These are phyloP conservation scores for Calonectria pseudoturangicola DNA, from an alignment of 2,329 filamentous ascomycete species.

Conservation along the genomic window DNA sequence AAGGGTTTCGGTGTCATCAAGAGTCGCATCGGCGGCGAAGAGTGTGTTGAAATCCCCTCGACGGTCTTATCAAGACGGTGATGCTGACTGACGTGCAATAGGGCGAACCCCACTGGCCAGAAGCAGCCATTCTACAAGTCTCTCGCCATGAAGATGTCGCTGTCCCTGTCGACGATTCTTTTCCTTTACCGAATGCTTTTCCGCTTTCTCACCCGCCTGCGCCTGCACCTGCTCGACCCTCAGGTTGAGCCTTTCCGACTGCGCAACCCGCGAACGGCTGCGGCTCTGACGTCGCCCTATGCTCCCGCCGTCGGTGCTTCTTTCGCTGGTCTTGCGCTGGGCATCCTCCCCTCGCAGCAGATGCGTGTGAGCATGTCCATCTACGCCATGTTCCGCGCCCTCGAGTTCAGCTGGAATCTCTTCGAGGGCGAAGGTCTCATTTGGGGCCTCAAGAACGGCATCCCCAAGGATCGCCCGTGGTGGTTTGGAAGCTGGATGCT, in stretches of 20 bases:
- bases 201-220: conserved; percentile 89
- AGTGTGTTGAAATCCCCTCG: conserved; percentile 60
- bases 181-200: conserved; percentile 92
- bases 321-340: conserved; percentile 88
- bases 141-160: conserved; percentile 83
- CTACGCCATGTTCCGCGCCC: conserved; percentile 85
- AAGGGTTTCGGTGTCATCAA: conserved; percentile 76
- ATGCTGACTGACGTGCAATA: conserved; percentile 43
- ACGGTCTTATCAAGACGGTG: not conserved
- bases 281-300: conserved; percentile 85
- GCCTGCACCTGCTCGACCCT: conserved; percentile 86
- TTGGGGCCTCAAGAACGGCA: conserved; percentile 74
- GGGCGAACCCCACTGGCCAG: conserved; percentile 57
- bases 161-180: conserved; percentile 89
- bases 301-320: conserved; percentile 94
- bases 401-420: conserved; percentile 91
- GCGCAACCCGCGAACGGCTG: conserved; percentile 86
- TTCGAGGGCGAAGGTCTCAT: conserved; percentile 83
- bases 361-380: conserved; percentile 88
- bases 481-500: conserved; percentile 92
- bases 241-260: conserved; percentile 86
- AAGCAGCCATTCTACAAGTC: conserved; percentile 77
- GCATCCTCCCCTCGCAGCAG: conserved; percentile 79
- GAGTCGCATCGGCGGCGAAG: conserved; percentile 67
- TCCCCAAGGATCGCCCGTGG: conserved; percentile 80